Conservation (phyloP, 208 protist species). For the Trypanosoma avium region DNA sequence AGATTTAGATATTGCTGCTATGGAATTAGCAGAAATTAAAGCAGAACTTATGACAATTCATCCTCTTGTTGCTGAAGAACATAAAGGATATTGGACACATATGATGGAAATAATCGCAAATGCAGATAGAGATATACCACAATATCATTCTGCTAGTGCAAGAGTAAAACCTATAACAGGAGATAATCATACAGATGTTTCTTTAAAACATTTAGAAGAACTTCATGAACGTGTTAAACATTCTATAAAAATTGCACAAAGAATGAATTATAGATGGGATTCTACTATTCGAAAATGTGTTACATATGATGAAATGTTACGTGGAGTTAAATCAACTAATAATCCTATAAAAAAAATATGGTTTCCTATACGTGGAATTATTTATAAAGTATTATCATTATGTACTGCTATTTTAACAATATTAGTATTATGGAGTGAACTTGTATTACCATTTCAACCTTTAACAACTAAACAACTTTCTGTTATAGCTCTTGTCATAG, state of each 20-base stretch:
- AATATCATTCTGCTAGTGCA: conserved; percentile 72
- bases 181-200: conserved; percentile 62
- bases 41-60: conserved; percentile 80
- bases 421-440: conserved; percentile 85
- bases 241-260: conserved; percentile 72
- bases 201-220: conserved; percentile 71
- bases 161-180: conserved; percentile 38
- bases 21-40: conserved; percentile 79
- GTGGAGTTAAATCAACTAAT: conserved; percentile 52
- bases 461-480: conserved; percentile 50
- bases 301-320: conserved; percentile 68
- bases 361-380: conserved; percentile 60
- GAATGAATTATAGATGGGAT: conserved; percentile 82
- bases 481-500: conserved; percentile 77
- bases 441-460: conserved; percentile 71
- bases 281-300: conserved; percentile 65
- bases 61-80: conserved; percentile 73
- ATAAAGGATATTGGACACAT: conserved; percentile 61
- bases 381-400: conserved; percentile 57
- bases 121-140: conserved; percentile 73
- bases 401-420: conserved; percentile 66
- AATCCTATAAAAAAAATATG: conserved; percentile 64
- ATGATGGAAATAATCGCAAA: conserved; percentile 83
- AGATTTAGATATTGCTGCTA: conserved; percentile 84
- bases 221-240: conserved; percentile 78